Base-by-base conservation (phyloP, 2,329 filamentous ascomycete genomes). In the Pseudocercospora crystallina region DNA sequence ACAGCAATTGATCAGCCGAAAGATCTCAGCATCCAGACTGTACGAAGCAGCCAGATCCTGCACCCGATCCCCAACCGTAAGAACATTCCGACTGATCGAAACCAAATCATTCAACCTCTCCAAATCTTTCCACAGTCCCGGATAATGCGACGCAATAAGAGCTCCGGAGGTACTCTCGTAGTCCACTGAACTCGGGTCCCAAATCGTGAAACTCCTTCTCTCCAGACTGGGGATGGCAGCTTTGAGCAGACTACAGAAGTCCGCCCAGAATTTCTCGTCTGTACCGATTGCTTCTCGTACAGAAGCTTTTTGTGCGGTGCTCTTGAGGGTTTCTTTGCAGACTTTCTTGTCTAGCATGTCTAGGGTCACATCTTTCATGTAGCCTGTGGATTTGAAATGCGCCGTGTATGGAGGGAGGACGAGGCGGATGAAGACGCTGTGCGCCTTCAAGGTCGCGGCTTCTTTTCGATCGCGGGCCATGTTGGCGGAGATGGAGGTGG, bases 31-130 rank as follows among this genome's bases (percentile, higher is more conserved):
- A 60, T 85, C 82, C 47, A 85, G 80, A 2, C 78, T 73, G 40
- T 77, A 75, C 47, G 80, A 77, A 4, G 82, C 80, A 2, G 81
- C 80, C n/a, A 85, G 71, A 54, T 85, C 81, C 65, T 86, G 83
- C 15, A 80, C 81, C 42, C 74, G 74, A 54, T 81, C 80, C 14
- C 82, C 84, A 15, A 77, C 79, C 0, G 81, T 82, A 31, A 85
- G 73, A 20, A 83, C 73, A 62, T 85, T 86, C 29, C 83, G 75
- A 15, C 79, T 79, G 51, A 85, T 82, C 5, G 77, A 80, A 35
- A 83, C 78, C 8, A 85, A 64, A 60, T 83, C 80, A 60, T 84
- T 84, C 36, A 86, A 66, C 26, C 82, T 73, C 62, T 85, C 81
- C 48, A 85, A 76, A 59, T 86, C 83, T 58, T 81, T 80, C 55